These are phyloP conservation scores for Cladorrhinum sp. DNA, from an alignment of 2,329 filamentous ascomycete genomes.

Conservation along the genomic window DNA sequence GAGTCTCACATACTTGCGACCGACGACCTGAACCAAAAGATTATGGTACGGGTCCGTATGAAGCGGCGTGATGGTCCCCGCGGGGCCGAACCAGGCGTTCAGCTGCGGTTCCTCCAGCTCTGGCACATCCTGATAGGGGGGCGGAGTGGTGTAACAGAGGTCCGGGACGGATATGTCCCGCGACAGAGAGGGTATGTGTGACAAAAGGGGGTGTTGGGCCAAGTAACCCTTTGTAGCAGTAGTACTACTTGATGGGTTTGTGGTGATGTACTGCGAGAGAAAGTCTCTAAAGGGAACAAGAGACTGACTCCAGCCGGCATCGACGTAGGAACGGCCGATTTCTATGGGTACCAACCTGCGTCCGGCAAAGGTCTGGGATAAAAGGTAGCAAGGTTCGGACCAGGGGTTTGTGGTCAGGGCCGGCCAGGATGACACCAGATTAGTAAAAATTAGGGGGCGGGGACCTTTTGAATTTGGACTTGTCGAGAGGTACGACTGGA, in stretches of 20 bases:
- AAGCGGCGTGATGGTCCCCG: slow-evolving; percentile 83
- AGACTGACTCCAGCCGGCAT: slow-evolving; percentile 78
- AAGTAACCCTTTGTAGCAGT: slow-evolving; percentile 62
- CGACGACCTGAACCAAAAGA: slow-evolving; percentile 83
- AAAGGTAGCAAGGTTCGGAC: slow-evolving; percentile 70
- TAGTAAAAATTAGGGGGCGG: slow-evolving; percentile 67
- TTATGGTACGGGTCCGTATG: slow-evolving; percentile 96
- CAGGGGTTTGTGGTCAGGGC: slow-evolving; percentile 68
- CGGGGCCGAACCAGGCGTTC: slow-evolving; percentile 92
- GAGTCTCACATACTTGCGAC: slow-evolving; percentile 85
- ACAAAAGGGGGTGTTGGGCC: slow-evolving; percentile 85
- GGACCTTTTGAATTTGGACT: slow-evolving; percentile 37
- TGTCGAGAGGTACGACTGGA: slow-evolving; percentile 58
- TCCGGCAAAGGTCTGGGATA: slow-evolving; percentile 70
- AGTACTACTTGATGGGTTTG: neutral
- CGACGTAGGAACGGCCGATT: slow-evolving; percentile 81
- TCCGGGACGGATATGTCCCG: slow-evolving; percentile 79
- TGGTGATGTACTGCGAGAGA: slow-evolving; percentile 56
- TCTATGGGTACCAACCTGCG: slow-evolving; percentile 82
- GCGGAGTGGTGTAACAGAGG: slow-evolving; percentile 73
- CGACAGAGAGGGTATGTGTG: slow-evolving; percentile 73
- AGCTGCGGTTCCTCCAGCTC: slow-evolving; percentile 61
- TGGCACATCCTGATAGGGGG: slow-evolving; percentile 39
- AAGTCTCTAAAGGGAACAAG: slow-evolving; percentile 75
- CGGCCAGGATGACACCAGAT: slow-evolving; percentile 69